A percentile compares a stretch with the other conserved stretches of the same genome.
phyloP scores from a whole-genome alignment of 2,329 filamentous ascomycete species.

The Aspergillus sp. region DNA sequence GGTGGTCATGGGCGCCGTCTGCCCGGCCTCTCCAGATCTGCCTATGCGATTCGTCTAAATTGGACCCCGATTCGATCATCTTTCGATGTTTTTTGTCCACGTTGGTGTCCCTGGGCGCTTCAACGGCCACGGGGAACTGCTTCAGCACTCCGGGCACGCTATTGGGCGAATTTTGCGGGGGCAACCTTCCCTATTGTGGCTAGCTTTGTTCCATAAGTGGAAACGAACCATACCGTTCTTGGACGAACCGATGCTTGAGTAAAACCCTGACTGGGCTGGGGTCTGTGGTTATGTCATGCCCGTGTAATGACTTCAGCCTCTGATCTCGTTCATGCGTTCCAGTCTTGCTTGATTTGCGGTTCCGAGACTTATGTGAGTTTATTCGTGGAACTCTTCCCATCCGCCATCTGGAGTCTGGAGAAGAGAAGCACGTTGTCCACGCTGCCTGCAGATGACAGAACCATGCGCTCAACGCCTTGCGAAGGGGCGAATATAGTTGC shows the following conservation, averaged over 20 bases:
- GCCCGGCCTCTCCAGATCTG: neutral
- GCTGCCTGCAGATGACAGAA: too few species aligned
- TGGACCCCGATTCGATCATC: neutral
- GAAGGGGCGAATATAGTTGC: too few species aligned
- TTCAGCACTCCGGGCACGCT: neutral
- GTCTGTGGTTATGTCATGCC: neutral
- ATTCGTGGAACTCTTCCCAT: neutral
- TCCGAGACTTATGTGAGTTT: neutral
- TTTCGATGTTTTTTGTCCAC: neutral
- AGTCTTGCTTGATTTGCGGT: neutral
- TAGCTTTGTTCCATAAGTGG: slow-evolving; percentile 3
- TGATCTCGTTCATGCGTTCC: neutral
- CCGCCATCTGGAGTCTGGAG: neutral
- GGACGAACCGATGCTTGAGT: neutral
- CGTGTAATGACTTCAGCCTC: neutral
- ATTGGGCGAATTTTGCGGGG: slow-evolving; percentile 21
- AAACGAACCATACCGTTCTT: neutral
- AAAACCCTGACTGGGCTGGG: too few species aligned
- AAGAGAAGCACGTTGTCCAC: neutral
- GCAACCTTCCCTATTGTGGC: neutral
- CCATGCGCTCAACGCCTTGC: too few species aligned
- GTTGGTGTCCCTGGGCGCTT: neutral
- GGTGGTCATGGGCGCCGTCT: neutral
- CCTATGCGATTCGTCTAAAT: neutral
- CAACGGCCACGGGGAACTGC: slow-evolving; percentile 2